Evolutionary conservation across 1,284 basidiomycete genomes (phyloP).

Genomic region (Cystobasidium pallidum): DNA sequence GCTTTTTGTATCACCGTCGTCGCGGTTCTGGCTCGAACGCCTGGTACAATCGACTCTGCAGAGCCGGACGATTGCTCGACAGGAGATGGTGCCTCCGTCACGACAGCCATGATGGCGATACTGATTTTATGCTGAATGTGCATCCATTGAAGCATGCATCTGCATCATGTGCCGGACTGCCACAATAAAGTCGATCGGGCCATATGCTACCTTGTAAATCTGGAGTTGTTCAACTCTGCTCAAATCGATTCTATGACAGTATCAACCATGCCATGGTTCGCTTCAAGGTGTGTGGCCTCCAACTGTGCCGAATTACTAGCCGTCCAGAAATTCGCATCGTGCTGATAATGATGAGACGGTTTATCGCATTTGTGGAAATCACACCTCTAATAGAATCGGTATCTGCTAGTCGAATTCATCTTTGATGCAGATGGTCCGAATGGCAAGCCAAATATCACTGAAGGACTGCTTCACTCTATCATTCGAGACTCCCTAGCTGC

Average conservation of each 20-base stretch:
- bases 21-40: constrained; percentile 27
- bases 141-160: too few relatives aligned
- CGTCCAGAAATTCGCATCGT: too few relatives aligned
- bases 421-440: constrained; percentile 45
- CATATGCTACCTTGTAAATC: too few relatives aligned
- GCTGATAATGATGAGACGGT: background rate
- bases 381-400: constrained; percentile 51
- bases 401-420: constrained; percentile 51
- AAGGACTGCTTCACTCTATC: constrained; percentile 46
- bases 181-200: constrained; percentile 21
- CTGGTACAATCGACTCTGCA: background rate
- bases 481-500: constrained; percentile 49
- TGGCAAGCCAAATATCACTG: constrained; percentile 41
- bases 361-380: constrained; percentile 30
- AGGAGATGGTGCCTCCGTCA: background rate
- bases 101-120: constrained; percentile 7
- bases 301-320: too few relatives aligned
- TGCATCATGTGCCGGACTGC: too few relatives aligned
- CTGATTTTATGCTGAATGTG: too few relatives aligned
- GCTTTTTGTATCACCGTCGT: constrained; percentile 30
- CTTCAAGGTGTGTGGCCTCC: constrained; percentile 37
- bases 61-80: background rate
- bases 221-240: background rate
- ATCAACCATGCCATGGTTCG: constrained; percentile 36
- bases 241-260: background rate